Conservation (phyloP, 768 basidiomycete species). For the Lactifluus pinguis region DNA sequence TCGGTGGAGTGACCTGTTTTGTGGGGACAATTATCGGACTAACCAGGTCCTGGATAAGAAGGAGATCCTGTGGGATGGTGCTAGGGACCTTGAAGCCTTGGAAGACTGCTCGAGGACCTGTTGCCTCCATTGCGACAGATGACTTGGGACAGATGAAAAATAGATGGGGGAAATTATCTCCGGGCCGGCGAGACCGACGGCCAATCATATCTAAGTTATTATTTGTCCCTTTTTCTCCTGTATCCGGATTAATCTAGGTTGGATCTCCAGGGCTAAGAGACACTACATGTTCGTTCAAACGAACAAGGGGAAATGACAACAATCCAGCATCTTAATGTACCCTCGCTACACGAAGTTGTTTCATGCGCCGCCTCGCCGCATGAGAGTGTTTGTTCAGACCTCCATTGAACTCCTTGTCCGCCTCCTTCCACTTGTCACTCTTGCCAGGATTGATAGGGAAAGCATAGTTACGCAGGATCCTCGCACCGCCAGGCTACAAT, state of each 20-base stretch:
- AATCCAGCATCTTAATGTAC: too few species aligned
- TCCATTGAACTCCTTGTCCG: slow-evolving; percentile 58
- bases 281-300: too few species aligned
- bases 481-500: slow-evolving; percentile 52
- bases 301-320: too few species aligned
- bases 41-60: slow-evolving; percentile 62
- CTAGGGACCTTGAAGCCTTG: slow-evolving; percentile 49
- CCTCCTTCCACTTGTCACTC: slow-evolving; percentile 31
- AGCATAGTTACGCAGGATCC: slow-evolving; percentile 45
- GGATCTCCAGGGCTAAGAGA: too few species aligned
- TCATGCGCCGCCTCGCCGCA: slow-evolving; percentile 41
- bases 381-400: slow-evolving; percentile 66
- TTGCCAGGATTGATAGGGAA: slow-evolving; percentile 19
- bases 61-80: slow-evolving; percentile 60
- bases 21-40: slow-evolving; percentile 26
- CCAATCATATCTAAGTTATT: too few species aligned
- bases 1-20: neutral
- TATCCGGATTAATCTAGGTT: too few species aligned
- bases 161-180: too few species aligned
- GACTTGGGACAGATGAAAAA: too few species aligned
- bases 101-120: neutral
- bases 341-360: slow-evolving; percentile 41
- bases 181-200: neutral
- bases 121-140: neutral
- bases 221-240: too few species aligned